Percentiles rank a stretch among this genome's conserved stretches.
Conservation (phyloP, 768 basidiomycete genomes). For the Tylopilus subfusipes region DNA sequence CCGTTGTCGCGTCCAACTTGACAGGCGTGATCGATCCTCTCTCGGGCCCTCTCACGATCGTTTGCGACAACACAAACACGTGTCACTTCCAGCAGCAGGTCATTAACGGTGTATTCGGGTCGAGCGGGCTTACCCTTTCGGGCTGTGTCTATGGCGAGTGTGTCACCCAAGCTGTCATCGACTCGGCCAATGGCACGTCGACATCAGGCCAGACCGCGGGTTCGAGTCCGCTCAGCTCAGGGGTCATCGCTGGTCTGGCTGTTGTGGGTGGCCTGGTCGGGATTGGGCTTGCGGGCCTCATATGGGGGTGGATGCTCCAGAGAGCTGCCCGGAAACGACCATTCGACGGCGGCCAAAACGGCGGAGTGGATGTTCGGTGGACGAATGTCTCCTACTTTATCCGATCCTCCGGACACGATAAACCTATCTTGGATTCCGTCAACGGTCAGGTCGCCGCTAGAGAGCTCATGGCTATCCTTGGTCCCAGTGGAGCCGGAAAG, state of each 20-base stretch:
- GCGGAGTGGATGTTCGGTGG: slow-evolving; percentile 70
- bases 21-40: slow-evolving; percentile 64
- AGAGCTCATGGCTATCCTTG: slow-evolving; percentile 87
- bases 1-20: slow-evolving; percentile 41
- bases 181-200: slow-evolving; percentile 43
- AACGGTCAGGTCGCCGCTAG: slow-evolving; percentile 73
- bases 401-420: slow-evolving; percentile 35
- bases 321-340: slow-evolving; percentile 53
- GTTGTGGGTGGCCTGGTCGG: slow-evolving; percentile 70
- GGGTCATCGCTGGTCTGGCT: slow-evolving; percentile 88
- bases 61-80: slow-evolving; percentile 56
- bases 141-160: slow-evolving; percentile 89
- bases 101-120: slow-evolving; percentile 70
- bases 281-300: slow-evolving; percentile 54
- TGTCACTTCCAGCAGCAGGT: slow-evolving; percentile 77
- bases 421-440: slow-evolving; percentile 68
- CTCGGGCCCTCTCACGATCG: slow-evolving; percentile 60
- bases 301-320: slow-evolving; percentile 60
- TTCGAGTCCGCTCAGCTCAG: slow-evolving; percentile 57
- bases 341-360: slow-evolving; percentile 37
- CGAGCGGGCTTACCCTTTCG: slow-evolving; percentile 63
- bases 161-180: slow-evolving; percentile 75
- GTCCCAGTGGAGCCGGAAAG: slow-evolving; percentile 92
- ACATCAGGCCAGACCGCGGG: slow-evolving; percentile 25
- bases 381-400: slow-evolving; percentile 63